These are phyloP conservation scores for Aspergillus pseudoviridinutans DNA, from an alignment of 2,329 filamentous ascomycete species.

Conservation along the genomic window DNA sequence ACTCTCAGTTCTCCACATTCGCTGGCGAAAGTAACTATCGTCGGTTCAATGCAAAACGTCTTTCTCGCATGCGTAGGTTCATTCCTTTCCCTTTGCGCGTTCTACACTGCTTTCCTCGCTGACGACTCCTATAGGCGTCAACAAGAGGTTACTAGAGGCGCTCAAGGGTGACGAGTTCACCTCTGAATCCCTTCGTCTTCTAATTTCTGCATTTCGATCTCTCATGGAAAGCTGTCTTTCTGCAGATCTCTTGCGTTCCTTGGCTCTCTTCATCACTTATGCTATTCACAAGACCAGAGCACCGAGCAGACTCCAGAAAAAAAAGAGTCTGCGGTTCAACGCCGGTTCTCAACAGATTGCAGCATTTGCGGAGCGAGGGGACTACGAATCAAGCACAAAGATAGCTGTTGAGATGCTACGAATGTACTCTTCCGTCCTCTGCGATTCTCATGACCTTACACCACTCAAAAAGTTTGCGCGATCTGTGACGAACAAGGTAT, in stretches of 20 bases:
- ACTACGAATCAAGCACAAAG: conserved; percentile 57
- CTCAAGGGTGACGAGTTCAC: conserved; percentile 80
- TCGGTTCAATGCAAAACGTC: conserved; percentile 82
- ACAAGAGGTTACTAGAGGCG: conserved; percentile 84
- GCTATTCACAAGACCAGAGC: conserved; percentile 66
- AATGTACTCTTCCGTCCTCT: conserved; percentile 74
- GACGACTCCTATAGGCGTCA: conserved; percentile 60
- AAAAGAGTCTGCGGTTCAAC: conserved; percentile 42
- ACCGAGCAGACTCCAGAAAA: conserved; percentile 39
- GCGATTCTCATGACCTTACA: conserved; percentile 62
- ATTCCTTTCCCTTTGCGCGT: background rate
- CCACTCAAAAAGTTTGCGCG: conserved; percentile 84
- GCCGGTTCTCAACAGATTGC: conserved; percentile 24
- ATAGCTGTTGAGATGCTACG: conserved; percentile 71
- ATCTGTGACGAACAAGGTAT: conserved; percentile 90
- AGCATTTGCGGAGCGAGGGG: conserved; percentile 31
- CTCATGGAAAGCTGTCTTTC: conserved; percentile 78
- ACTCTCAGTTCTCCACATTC: conserved; percentile 86
- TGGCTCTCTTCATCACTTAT: conserved; percentile 91
- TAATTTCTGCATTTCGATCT: conserved; percentile 73
- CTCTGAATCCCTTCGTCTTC: conserved; percentile 67
- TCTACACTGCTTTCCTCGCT: conserved; percentile 8
- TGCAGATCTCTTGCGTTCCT: conserved; percentile 76
- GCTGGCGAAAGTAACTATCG: conserved; percentile 86
- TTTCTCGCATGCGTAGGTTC: conserved; percentile 81